Percentiles rank a stretch among this genome's conserved stretches.
Evolutionary conservation across 257 asterid genomes (phyloP).

Genomic region (Solanum corneliomulleri): DNA sequence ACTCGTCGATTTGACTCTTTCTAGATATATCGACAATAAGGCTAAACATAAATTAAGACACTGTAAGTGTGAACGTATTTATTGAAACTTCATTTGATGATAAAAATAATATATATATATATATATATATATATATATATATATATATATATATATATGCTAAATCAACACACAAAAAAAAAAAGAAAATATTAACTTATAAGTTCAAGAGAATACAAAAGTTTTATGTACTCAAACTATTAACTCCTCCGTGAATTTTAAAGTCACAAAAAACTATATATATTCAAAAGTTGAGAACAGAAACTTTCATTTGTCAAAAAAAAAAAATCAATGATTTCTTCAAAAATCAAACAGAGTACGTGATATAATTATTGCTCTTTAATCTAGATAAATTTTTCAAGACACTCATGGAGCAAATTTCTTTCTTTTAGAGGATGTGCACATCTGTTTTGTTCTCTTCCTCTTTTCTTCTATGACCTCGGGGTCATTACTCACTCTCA

Average conservation of each 20-base stretch:
- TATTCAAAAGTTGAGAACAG: neutral
- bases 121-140: no score
- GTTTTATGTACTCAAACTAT: neutral
- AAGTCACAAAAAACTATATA: neutral
- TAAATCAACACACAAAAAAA: no score
- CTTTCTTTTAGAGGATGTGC: neutral
- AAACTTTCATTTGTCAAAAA: neutral
- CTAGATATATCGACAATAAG: no score
- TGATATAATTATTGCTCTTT: neutral
- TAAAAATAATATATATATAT: no score
- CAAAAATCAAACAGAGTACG: neutral
- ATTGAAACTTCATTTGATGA: no score
- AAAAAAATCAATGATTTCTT: neutral
- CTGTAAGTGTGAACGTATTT: no score
- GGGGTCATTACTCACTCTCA: neutral
- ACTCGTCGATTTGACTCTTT: no score
- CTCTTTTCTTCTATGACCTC: neutral
- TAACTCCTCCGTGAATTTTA: neutral
- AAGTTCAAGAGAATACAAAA: neutral
- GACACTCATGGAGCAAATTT: neutral
- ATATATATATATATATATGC: no score
- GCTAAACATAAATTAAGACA: no score
- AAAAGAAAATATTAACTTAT: neutral
- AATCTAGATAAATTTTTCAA: neutral
- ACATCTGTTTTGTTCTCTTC: neutral